Percentiles rank a stretch among this genome's conserved stretches.
Evolutionary conservation across 257 asterid genomes (phyloP).

Genomic region (Nyctanthes arbortristis): DNA sequence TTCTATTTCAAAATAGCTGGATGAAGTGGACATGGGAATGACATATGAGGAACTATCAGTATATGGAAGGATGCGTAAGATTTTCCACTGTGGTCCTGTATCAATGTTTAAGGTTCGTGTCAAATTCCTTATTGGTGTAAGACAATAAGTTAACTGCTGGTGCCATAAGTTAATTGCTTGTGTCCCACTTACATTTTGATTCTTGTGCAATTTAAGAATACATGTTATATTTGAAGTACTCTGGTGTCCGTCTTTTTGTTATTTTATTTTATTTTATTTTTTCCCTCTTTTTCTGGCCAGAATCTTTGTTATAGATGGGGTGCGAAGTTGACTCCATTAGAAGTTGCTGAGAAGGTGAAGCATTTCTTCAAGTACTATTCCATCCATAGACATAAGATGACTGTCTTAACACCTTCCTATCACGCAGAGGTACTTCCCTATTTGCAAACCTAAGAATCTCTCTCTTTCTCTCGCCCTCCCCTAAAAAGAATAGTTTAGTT

Average conservation of each 20-base stretch:
- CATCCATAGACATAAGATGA: constrained; percentile 92
- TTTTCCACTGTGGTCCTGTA: constrained; percentile 92
- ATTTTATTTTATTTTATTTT: constrained; percentile 11
- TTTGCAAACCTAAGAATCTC: too few relatives aligned
- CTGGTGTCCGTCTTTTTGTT: too few relatives aligned
- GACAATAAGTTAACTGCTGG: background rate
- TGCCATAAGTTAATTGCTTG: too few relatives aligned
- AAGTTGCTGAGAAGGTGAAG: constrained; percentile 86
- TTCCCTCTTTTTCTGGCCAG: constrained; percentile 35
- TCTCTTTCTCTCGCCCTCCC: too few relatives aligned
- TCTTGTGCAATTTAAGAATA: background rate
- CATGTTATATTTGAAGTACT: background rate
- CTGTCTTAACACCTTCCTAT: constrained; percentile 87
- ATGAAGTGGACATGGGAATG: constrained; percentile 99
- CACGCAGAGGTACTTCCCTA: constrained; percentile 68
- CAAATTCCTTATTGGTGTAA: background rate
- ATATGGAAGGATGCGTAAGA: constrained; percentile 89
- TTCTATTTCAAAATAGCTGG: constrained; percentile 59
- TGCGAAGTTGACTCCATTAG: constrained; percentile 63
- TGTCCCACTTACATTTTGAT: background rate
- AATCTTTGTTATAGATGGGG: constrained; percentile 97
- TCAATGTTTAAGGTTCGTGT: constrained; percentile 90
- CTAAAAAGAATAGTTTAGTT: too few relatives aligned
- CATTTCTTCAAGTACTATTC: constrained; percentile 89
- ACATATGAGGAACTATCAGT: constrained; percentile 91